Conservation (phyloP, 2,329 filamentous ascomycete species). For the Lomentospora prolificans region DNA sequence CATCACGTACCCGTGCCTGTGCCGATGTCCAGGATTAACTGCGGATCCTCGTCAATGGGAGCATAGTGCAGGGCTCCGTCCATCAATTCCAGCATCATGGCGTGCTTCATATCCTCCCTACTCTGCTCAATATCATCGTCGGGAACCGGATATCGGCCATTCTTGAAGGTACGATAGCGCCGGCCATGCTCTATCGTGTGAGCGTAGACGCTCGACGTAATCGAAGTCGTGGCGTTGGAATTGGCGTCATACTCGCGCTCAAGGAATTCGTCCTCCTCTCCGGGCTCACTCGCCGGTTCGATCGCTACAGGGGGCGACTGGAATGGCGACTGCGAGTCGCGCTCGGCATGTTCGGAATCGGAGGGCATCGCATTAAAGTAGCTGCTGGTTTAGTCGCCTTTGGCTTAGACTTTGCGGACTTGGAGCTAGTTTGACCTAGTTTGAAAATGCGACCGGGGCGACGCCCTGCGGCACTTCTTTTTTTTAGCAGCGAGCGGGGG, state of each 20-base stretch:
- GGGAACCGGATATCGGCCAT: slow-evolving; percentile 34
- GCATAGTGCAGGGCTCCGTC: slow-evolving; percentile 29
- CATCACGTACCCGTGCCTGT: slow-evolving; percentile 29
- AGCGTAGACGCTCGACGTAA: slow-evolving; percentile 10
- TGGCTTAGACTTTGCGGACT: neutral
- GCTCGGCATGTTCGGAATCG: neutral
- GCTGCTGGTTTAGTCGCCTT: neutral
- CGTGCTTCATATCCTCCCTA: slow-evolving; percentile 35
- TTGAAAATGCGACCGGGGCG: neutral
- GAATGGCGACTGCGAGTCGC: neutral
- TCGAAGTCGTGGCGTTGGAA: neutral
- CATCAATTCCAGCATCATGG: slow-evolving; percentile 33
- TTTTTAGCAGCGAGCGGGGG: too few relatives aligned
- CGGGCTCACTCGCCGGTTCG: neutral
- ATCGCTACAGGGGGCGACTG: neutral
- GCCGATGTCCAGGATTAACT: slow-evolving; percentile 37
- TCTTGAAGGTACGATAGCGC: slow-evolving; percentile 32
- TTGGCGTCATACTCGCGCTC: neutral
- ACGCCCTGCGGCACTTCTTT: too few relatives aligned
- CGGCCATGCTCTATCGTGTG: slow-evolving; percentile 13
- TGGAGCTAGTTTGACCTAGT: neutral
- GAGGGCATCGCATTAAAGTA: neutral
- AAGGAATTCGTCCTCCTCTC: neutral
- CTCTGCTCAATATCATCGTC: slow-evolving; percentile 36
- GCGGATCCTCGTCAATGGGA: slow-evolving; percentile 27